Evolutionary conservation across 2,329 filamentous ascomycete species (phyloP), one percentile per base, ranked within the genome.

Genomic region (Albophoma yamanashiensis): DNA sequence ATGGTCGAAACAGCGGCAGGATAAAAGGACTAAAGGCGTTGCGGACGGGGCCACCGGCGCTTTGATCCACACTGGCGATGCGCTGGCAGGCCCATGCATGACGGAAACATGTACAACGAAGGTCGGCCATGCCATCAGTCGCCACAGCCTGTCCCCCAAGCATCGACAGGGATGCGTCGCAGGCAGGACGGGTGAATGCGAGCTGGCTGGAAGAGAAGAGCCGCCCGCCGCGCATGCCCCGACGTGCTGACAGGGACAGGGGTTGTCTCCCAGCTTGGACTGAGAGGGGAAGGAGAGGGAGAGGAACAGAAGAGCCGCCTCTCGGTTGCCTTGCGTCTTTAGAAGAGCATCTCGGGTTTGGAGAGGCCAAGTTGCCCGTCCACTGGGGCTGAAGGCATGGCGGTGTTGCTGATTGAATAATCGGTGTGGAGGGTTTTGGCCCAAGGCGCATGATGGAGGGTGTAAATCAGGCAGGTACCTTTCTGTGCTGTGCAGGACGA

Each of bases 71-170:
- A 73, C 69, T 70, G 64, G 70, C 71, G 70, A 73, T 73, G 71
- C 70, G 71, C 65, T 73, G 71, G 71, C 71, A 73, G 62, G 64
- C 67, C 66, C 80, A 82, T 83, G 80, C 80, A 83, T 82, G 78
- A 81, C 78, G 79, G 79, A 77, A 62, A 80, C 77, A 79, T 82
- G 81, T 79, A 82, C 71, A 40, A 39, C 60, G 58, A 42, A 62
- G 60, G 42, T 47, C 61, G 60, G 59, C 61, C 57, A 61, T 27
- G 59, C 63, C 63, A 62, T 60, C 61, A 59, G 63, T 58, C 59
- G 47, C 61, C 60, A 50, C 61, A 61, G 55, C 40, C 56, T 45
- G 57, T 62, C 60, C 58, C 58, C 61, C 60, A 63, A 63, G 55
- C 55, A 31, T 34, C 38, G 34, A 22, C 58, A 56, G 34, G 50